Conservation (phyloP, 2,329 filamentous ascomycete genomes). For the Fusarium sterilihyphosum region DNA sequence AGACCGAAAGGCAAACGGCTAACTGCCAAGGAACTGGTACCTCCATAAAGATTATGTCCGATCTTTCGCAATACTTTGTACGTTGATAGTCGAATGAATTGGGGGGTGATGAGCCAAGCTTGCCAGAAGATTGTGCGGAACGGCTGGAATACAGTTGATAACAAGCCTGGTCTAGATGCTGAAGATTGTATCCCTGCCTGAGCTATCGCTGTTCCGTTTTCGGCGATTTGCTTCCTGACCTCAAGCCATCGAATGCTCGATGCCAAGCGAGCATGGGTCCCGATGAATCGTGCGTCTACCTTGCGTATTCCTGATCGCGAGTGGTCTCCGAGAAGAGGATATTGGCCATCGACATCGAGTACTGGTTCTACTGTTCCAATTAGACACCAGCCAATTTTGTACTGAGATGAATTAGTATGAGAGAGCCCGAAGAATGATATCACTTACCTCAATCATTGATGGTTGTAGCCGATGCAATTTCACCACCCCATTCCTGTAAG, state of each 20-base stretch:
- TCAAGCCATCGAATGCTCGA: background rate
- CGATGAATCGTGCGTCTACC: background rate
- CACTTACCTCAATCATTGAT: background rate
- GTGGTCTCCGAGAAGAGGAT: background rate
- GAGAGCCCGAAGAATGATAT: background rate
- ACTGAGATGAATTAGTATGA: background rate
- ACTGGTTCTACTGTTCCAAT: background rate
- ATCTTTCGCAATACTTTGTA: background rate
- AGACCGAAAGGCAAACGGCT: slow-evolving; percentile 47
- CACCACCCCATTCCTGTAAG: background rate
- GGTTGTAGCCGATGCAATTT: background rate
- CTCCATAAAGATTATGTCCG: background rate
- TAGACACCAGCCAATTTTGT: background rate
- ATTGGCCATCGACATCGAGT: background rate
- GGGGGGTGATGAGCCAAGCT: background rate
- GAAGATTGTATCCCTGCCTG: background rate
- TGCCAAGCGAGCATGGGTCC: background rate
- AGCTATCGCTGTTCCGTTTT: too few species aligned
- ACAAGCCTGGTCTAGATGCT: rapidly evolving
- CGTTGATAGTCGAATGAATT: background rate
- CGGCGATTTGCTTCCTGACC: background rate
- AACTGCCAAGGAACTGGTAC: background rate
- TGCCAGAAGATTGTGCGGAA: background rate
- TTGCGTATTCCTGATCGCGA: background rate
- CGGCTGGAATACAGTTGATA: too few species aligned